Evolutionary conservation across 1,284 basidiomycete genomes (phyloP).

Genomic region (Caloboletus inedulis): DNA sequence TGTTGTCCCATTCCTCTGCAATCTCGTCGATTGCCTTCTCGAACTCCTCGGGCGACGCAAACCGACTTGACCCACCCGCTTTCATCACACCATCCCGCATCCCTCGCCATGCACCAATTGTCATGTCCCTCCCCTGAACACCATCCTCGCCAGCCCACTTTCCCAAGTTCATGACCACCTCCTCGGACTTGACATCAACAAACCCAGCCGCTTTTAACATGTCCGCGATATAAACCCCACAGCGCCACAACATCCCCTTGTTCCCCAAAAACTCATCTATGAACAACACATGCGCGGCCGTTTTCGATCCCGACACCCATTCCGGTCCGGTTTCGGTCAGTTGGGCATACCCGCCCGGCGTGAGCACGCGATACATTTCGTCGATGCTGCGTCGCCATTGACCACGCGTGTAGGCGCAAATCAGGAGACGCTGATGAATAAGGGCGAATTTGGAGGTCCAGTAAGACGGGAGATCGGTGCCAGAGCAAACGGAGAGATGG

Average conservation of each 20-base stretch:
- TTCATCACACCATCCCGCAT: slow-evolving; percentile 17
- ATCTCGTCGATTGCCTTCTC: slow-evolving; percentile 12
- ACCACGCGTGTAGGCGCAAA: slow-evolving; percentile 25
- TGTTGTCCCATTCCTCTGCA: slow-evolving; percentile 23
- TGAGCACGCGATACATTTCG: slow-evolving; percentile 33
- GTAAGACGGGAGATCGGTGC: slow-evolving; percentile 17
- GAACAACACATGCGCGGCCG: slow-evolving; percentile 14
- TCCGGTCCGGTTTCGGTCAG: slow-evolving; percentile 28
- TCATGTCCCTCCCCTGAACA: not conserved
- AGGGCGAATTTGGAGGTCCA: slow-evolving; percentile 32
- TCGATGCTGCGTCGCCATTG: slow-evolving; percentile 28
- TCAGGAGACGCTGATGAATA: slow-evolving; percentile 33
- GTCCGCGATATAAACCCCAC: slow-evolving; percentile 18
- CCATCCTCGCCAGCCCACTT: slow-evolving; percentile 24
- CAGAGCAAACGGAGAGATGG: slow-evolving; percentile 20
- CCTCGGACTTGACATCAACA: slow-evolving; percentile 13
- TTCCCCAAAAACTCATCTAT: slow-evolving; percentile 13
- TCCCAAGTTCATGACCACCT: slow-evolving; percentile 15
- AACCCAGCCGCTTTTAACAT: slow-evolving; percentile 22
- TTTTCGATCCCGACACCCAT: slow-evolving; percentile 18
- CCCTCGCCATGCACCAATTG: slow-evolving; percentile 19
- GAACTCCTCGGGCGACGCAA: slow-evolving; percentile 17
- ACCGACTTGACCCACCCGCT: slow-evolving; percentile 3
- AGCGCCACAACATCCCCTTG: slow-evolving; percentile 12
- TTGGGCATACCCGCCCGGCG: slow-evolving; percentile 31